These are phyloP conservation scores for Myriosclerotinia curreyana DNA, from an alignment of 2,329 filamentous ascomycete genomes.

Conservation along the genomic window DNA sequence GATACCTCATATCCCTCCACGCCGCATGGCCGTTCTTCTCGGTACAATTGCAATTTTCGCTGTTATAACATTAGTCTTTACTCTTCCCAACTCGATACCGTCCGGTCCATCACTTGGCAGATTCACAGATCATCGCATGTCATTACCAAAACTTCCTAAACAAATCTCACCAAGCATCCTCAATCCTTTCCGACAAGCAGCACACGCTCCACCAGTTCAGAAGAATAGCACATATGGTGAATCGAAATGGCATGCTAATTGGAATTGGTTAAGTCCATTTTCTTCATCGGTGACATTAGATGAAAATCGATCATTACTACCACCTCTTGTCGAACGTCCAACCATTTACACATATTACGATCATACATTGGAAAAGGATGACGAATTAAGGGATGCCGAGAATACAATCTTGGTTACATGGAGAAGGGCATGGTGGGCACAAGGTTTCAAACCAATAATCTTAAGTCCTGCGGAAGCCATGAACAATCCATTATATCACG, in stretches of 20 bases:
- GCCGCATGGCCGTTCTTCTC: slow-evolving; percentile 53
- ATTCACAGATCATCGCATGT: slow-evolving; percentile 50
- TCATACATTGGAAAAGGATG: slow-evolving; percentile 58
- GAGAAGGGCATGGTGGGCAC: slow-evolving; percentile 92
- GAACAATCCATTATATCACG: slow-evolving; percentile 74
- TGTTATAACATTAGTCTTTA: slow-evolving; percentile 52
- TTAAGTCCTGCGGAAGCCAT: slow-evolving; percentile 76
- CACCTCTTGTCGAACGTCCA: slow-evolving; percentile 66
- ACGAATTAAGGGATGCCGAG: slow-evolving; percentile 67
- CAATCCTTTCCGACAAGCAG: slow-evolving; percentile 66
- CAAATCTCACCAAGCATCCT: slow-evolving; percentile 45
- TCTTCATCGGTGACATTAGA: slow-evolving; percentile 77
- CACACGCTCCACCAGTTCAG: slow-evolving; percentile 70
- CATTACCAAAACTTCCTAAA: slow-evolving; percentile 48
- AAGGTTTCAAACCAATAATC: slow-evolving; percentile 84
- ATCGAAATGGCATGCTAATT: slow-evolving; percentile 82
- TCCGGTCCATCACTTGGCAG: slow-evolving; percentile 49
- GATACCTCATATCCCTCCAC: slow-evolving; percentile 50
- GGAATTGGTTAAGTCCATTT: slow-evolving; percentile 88
- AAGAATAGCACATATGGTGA: slow-evolving; percentile 76
- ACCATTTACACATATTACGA: slow-evolving; percentile 93
- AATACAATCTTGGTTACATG: slow-evolving; percentile 78
- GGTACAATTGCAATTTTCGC: slow-evolving; percentile 52
- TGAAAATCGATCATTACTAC: slow-evolving; percentile 78
- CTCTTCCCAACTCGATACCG: slow-evolving; percentile 49